These are phyloP conservation scores for Beauveria asiatica DNA, from an alignment of 2,329 filamentous ascomycete genomes.

Conservation along the genomic window DNA sequence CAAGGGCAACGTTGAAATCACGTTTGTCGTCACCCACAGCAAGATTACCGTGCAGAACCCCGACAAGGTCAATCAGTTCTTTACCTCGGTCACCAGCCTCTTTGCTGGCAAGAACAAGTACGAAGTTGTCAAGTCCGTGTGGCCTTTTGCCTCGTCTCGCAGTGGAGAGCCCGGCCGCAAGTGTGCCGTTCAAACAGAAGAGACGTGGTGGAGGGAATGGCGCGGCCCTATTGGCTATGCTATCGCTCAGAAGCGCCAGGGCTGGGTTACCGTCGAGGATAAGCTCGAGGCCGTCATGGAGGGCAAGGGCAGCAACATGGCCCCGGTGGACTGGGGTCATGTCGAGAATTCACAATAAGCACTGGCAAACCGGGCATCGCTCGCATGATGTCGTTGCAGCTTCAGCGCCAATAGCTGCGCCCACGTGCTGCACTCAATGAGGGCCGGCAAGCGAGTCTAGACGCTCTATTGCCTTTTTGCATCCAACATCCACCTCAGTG, in stretches of 20 bases:
- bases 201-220: conserved; percentile 44
- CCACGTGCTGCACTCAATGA: neutral
- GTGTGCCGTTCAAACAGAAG: conserved; percentile 47
- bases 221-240: conserved; percentile 30
- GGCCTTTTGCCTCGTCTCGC: conserved; percentile 46
- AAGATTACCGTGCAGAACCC: conserved; percentile 42
- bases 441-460: neutral
- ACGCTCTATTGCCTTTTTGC: neutral
- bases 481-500: neutral
- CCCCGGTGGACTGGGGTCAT: conserved; percentile 35
- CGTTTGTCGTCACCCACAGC: conserved; percentile 42
- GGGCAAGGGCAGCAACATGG: conserved; percentile 29
- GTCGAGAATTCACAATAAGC: no score
- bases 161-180: conserved; percentile 35
- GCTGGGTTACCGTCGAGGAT: conserved; percentile 42
- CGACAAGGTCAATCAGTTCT: conserved; percentile 45
- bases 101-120: conserved; percentile 46
- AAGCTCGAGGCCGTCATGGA: conserved; percentile 46
- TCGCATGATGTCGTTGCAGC: neutral
- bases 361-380: neutral
- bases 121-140: conserved; percentile 46
- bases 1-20: conserved; percentile 39
- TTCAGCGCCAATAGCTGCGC: neutral
- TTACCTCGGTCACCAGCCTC: conserved; percentile 41
- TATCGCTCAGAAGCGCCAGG: conserved; percentile 33